These are phyloP conservation scores for Anethum foeniculum DNA, from an alignment of 140 eudicot genomes.

Conservation along the genomic window DNA sequence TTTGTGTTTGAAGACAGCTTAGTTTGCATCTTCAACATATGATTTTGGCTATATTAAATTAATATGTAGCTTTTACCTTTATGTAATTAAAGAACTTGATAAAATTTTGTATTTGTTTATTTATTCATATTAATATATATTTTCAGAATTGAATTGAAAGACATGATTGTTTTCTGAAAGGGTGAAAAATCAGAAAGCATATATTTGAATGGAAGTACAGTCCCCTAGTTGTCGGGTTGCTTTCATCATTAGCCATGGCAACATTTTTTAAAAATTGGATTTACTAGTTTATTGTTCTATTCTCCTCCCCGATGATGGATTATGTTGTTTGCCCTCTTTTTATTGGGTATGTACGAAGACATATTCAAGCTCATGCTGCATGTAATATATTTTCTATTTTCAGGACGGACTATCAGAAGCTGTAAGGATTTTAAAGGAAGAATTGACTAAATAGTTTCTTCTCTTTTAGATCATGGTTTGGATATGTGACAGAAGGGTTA, in stretches of 20 bases:
- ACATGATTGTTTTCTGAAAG: not conserved
- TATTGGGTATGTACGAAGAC: conserved; percentile 8
- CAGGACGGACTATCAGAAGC: conserved; percentile 79
- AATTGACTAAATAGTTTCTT: conserved; percentile 12
- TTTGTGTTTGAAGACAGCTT: not conserved
- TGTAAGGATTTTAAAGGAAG: conserved; percentile 46
- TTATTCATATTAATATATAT: not conserved
- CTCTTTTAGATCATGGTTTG: not conserved
- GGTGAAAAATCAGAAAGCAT: not conserved
- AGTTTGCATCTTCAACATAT: not conserved
- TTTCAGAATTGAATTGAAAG: not conserved
- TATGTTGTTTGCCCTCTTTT: not conserved
- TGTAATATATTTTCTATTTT: conserved; percentile 2
- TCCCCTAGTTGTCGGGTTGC: not conserved
- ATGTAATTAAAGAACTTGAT: not conserved
- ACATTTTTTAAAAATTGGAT: not conserved
- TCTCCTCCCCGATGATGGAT: not conserved
- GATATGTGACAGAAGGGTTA: not conserved
- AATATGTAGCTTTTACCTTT: not conserved
- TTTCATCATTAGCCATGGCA: not conserved
- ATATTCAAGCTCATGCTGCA: conserved; percentile 6
- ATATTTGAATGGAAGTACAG: not conserved
- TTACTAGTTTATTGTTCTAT: not conserved
- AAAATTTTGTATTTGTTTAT: not conserved
- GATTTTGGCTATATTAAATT: not conserved